phyloP scores from a whole-genome alignment of 2,329 filamentous ascomycete species.

The Fusarium virguliforme region DNA sequence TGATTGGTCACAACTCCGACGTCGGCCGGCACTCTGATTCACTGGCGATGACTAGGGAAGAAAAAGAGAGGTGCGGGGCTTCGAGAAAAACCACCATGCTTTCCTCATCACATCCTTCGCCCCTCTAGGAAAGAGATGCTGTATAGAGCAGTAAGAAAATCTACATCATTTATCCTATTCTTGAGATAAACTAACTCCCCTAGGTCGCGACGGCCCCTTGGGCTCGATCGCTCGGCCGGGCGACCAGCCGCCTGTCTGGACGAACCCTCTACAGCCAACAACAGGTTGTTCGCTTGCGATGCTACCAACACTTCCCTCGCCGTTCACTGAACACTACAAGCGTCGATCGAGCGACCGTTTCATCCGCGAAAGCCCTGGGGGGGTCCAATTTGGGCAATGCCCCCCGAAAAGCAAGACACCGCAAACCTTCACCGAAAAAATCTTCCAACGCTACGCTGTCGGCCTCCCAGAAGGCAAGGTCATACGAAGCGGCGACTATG shows the following conservation, averaged over 20 bases:
- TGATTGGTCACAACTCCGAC: background rate
- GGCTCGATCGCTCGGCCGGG: conserved; percentile 9
- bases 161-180: background rate
- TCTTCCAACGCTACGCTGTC: conserved; percentile 84
- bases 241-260: background rate
- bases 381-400: background rate
- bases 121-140: background rate
- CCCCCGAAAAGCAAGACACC: conserved; percentile 56
- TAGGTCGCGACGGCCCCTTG: conserved; percentile 2
- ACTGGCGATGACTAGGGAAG: background rate
- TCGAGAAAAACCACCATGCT: too few relatives aligned
- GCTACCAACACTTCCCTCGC: conserved; percentile 1
- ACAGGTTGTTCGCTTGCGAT: conserved; percentile 5
- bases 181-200: background rate
- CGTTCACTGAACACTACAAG: background rate
- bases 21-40: background rate
- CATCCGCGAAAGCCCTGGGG: background rate
- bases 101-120: background rate
- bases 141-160: background rate
- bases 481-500: conserved; percentile 85
- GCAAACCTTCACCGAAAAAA: conserved; percentile 92
- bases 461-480: conserved; percentile 80
- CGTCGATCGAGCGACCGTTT: conserved; percentile 6
- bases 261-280: conserved; percentile 3
- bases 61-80: too few relatives aligned